These are phyloP conservation scores for Pontederia crassipes DNA, from an alignment of 176 grass and related monocot species.

Conservation along the genomic window DNA sequence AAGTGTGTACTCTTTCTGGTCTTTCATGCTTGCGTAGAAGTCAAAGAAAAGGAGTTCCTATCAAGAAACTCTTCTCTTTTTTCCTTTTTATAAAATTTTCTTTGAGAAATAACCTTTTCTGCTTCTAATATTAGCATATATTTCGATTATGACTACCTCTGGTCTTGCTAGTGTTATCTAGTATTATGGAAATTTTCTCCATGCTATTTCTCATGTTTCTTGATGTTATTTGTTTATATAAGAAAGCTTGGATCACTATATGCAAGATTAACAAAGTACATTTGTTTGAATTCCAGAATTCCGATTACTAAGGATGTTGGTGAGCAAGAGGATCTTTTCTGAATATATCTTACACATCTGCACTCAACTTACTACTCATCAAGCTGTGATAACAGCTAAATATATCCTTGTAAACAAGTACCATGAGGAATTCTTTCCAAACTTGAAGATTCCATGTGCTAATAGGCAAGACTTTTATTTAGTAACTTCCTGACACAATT, in stretches of 20 bases:
- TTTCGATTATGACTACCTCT: no score
- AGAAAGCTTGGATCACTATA: background rate
- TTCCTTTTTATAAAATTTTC: no score
- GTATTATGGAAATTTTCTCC: no score
- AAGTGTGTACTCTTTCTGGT: no score
- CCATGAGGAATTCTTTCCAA: conserved; percentile 76
- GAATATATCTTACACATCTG: background rate
- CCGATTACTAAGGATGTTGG: conserved; percentile 54
- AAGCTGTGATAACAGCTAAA: conserved; percentile 43
- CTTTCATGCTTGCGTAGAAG: no score
- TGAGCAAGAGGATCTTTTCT: conserved; percentile 94
- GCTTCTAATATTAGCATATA: no score
- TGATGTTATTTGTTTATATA: no score
- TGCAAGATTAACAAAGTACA: background rate
- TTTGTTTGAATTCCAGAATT: conserved; percentile 6
- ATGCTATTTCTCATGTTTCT: no score
- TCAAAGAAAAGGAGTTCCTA: no score
- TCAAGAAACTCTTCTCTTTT: no score
- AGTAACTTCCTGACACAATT: conserved; percentile 77
- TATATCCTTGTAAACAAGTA: conserved; percentile 74
- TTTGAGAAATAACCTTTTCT: no score
- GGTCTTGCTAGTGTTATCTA: no score
- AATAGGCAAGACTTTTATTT: conserved; percentile 82
- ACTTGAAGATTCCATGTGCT: conserved; percentile 78
- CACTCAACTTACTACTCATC: conserved; percentile 7